Conservation (phyloP, 768 basidiomycete species). For the Psilocybe sp. region DNA sequence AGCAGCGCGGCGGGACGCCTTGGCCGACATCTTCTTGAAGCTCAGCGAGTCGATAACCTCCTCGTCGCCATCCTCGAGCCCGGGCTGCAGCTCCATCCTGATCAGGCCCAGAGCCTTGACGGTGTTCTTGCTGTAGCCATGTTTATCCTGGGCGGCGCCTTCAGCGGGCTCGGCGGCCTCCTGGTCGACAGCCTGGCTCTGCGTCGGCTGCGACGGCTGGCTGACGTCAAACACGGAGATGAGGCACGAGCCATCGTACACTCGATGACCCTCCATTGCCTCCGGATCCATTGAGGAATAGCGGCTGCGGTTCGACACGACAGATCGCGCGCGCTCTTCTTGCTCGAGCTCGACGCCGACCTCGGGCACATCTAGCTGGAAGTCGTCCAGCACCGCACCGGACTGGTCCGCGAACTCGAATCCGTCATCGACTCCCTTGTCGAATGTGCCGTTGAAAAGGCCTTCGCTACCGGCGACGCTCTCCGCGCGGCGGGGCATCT, state of each 20-base stretch:
- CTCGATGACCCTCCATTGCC: constrained; percentile 42
- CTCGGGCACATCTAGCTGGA: constrained; percentile 67
- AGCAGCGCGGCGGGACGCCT: constrained; percentile 88
- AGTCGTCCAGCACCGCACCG: constrained; percentile 54
- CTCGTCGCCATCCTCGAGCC: constrained; percentile 33
- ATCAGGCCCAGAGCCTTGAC: constrained; percentile 78
- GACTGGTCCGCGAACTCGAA: constrained; percentile 65
- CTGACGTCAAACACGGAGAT: constrained; percentile 80
- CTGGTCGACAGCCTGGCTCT: constrained; percentile 37
- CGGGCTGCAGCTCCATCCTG: constrained; percentile 65
- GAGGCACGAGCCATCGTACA: constrained; percentile 69
- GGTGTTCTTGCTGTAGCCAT: constrained; percentile 87
- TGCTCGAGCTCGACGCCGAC: constrained; percentile 41
- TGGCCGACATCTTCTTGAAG: constrained; percentile 76
- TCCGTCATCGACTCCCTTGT: constrained; percentile 28
- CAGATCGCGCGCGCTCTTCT: constrained; percentile 44
- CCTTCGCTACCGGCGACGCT: constrained; percentile 65
- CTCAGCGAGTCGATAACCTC: constrained; percentile 61
- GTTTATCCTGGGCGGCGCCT: constrained; percentile 48
- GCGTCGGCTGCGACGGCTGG: constrained; percentile 46
- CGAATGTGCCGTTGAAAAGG: constrained; percentile 49
- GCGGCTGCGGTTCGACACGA: constrained; percentile 52
- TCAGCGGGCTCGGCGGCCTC: constrained; percentile 11
- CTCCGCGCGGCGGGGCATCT: constrained; percentile 65
- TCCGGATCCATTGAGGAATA: constrained; percentile 68